Evolutionary conservation across 805 yeast species (phyloP), one percentile per base, ranked within the genome.

Genomic region (Lipomyces spencermartinsiae): DNA sequence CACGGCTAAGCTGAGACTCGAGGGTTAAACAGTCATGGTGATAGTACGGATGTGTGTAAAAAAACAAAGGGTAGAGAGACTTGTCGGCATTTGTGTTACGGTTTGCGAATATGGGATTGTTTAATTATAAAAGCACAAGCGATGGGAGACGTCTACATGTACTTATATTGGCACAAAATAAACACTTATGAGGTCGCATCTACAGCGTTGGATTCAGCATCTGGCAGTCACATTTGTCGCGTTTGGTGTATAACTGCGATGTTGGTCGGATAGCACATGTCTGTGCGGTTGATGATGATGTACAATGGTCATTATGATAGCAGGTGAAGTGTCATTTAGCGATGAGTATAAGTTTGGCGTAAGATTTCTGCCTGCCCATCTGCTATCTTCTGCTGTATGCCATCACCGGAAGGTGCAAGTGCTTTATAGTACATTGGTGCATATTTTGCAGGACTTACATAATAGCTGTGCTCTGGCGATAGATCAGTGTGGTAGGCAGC

Each of bases 1-100:
- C 82, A 88, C 92, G 88, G 99, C 97, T 84, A 68, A 57, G 65
- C 62, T 69, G 66, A 64, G 67, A 59, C 67, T 69, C 29, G 72
- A 68, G 71, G 70, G 70, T 61, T 67, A 61, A 64, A 61, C 19
- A 31, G 56, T 12, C n/a, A 22, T 43, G 49, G 1, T 43, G 49
- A 16, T 37, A 37, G 22, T 25, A 25, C 22, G 22, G 49, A 4
- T n/a, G 9, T 37, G 49, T 43, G 49, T 43, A 43, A 43, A 43
- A 16, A 19, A 43, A 37, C 43, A 12, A 35, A 37, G 49, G 49
- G 49, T 43, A 43, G 49, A 3, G 49, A 43, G 8, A 43, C n/a
- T 19, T 43, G 22, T 43, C 49, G 49, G 49, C 49, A 43, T 43
- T 14, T n/a, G 49, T 43, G 49, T 43, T 16, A 43, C 49, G 49